phyloP scores from a whole-genome alignment of 306 rosid species.

The Sicyos edulis region DNA sequence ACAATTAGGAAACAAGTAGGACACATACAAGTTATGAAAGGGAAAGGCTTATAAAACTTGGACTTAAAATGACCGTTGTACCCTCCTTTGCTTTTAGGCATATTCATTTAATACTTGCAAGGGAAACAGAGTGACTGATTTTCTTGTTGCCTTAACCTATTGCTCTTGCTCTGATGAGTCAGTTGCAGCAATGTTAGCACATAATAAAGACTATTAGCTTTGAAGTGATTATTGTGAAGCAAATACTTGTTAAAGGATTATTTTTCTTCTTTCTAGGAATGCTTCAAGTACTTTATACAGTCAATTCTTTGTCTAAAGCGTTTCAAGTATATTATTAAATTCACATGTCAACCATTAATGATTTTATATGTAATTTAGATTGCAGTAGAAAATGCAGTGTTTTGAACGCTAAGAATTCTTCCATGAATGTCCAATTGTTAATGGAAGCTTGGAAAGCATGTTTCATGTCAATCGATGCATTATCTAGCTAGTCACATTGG shows the following conservation, averaged over 20 bases:
- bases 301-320: conserved; percentile 19
- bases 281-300: conserved; percentile 15
- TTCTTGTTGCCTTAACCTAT: conserved; percentile 8
- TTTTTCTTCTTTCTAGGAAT: conserved; percentile 6
- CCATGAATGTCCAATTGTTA: conserved; percentile 10
- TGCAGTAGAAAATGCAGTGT: conserved; percentile 3
- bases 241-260: conserved; percentile 11
- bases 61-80: conserved; percentile 4
- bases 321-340: conserved; percentile 10
- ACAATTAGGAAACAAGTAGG: conserved; percentile 21
- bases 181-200: conserved; percentile 17
- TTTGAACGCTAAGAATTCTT: conserved; percentile 10
- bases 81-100: conserved; percentile 3
- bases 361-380: conserved; percentile 3
- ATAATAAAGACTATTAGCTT: conserved; percentile 3
- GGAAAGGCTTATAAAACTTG: conserved; percentile 15
- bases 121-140: conserved; percentile 3
- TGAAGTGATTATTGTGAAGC: conserved; percentile 15
- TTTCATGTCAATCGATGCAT: conserved; percentile 4
- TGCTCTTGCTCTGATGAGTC: not conserved
- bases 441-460: conserved; percentile 16
- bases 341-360: conserved; percentile 9
- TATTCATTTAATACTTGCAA: conserved; percentile 11
- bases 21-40: conserved; percentile 13
- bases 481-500: conserved; percentile 17